These are phyloP conservation scores for Chenopodium formosanum DNA, from an alignment of 148 eudicot genomes.

Conservation along the genomic window DNA sequence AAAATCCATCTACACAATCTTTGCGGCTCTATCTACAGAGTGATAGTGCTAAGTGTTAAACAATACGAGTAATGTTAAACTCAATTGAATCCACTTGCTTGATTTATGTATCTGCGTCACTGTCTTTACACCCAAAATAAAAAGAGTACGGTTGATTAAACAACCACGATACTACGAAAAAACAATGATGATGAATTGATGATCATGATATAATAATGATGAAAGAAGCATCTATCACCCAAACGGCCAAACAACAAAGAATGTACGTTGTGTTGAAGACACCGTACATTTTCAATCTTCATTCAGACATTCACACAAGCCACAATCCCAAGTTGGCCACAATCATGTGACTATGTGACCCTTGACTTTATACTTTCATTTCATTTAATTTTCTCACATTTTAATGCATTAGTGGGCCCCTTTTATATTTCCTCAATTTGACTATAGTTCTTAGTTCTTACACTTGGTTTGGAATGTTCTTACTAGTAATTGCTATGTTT, in stretches of 20 bases:
- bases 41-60: too few relatives aligned
- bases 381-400: constrained; percentile 3
- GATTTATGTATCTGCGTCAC: too few relatives aligned
- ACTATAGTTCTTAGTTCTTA: neutral
- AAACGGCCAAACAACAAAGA: neutral
- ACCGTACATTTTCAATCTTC: neutral
- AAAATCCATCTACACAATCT: too few relatives aligned
- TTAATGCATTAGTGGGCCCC: neutral
- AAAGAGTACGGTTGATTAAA: too few relatives aligned
- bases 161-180: too few relatives aligned
- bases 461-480: neutral
- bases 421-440: neutral
- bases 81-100: too few relatives aligned
- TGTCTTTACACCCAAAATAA: too few relatives aligned
- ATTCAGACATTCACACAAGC: too few relatives aligned
- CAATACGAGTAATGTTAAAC: too few relatives aligned
- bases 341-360: neutral
- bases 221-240: neutral
- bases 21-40: too few relatives aligned
- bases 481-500: too few relatives aligned
- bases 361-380: neutral
- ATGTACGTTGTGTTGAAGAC: neutral
- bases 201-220: neutral
- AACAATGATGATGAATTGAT: too few relatives aligned
- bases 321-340: neutral